Base-by-base conservation (phyloP, 2,329 filamentous ascomycete species). In the Talaromyces sp. region DNA sequence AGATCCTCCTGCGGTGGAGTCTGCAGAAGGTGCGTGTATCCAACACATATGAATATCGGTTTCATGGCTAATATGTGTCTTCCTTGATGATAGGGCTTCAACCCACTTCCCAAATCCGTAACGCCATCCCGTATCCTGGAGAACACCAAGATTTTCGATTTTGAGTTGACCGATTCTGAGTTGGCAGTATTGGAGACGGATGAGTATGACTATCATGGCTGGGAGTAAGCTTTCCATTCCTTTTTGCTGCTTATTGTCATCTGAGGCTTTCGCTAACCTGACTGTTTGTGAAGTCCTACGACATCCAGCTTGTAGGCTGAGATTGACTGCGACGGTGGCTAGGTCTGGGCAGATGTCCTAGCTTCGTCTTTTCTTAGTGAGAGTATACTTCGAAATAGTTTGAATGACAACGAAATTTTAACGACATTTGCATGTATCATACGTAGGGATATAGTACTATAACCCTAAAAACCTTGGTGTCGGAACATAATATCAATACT, bases 21-120 rank as follows among this genome's bases (percentile, higher is more conserved):
- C 39, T 56, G 33, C 52, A 56, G 11, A 56, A 56, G 52, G 52
- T 56, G n/a, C 31, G 52, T 37, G 14, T 19, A n/a, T 19, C 9
- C 9, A 19, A 19, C 3, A 4, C 2, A 27, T 35, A 19, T 35
- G 1, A 2, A 13, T 31, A 8, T 16, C 10, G 5, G 10, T 19
- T 31, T 8, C n/a, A 13, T 37, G 16, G n/a, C 11, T 22, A 3
- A 37, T 22, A 1, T 14, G 6, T 16, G 35, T n/a, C 16, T 1
- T 16, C 2, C 9, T 27, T 9, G 8, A 62, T 66, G 24, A 10
- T n/a, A 85, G 83, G 84, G 84, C 9, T 88, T 86, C 69, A 83
- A 88, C 35, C 85, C 86, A 14, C 77, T 89, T 27, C 87, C 87
- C 0, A 88, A 88, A 73, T 87, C 85, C 1, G 85, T 85, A 19